Percentiles rank a stretch among this genome's conserved stretches.
Evolutionary conservation across 176 grass and related monocot genomes (phyloP).

Genomic region (Paspalum vaginatum): DNA sequence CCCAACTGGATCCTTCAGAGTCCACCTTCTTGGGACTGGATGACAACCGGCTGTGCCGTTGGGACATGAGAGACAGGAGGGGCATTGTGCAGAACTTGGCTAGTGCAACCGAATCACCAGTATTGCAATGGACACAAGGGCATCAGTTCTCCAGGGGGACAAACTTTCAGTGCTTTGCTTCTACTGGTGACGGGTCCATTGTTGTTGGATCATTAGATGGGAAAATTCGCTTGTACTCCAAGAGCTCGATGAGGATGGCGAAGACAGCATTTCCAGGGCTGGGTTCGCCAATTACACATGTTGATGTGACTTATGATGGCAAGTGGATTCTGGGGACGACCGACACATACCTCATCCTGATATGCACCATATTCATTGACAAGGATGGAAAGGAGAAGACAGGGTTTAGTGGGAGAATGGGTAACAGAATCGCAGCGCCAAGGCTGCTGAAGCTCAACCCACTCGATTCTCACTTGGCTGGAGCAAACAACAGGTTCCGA

Average conservation of each 20-base stretch:
- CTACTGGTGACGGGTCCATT: conserved; percentile 87
- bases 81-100: conserved; percentile 83
- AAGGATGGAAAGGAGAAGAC: conserved; percentile 94
- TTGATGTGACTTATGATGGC: conserved; percentile 89
- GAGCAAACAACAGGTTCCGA: conserved; percentile 66
- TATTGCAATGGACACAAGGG: conserved; percentile 86
- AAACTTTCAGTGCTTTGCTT: conserved; percentile 88
- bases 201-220: conserved; percentile 93
- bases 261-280: conserved; percentile 96
- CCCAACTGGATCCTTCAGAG: conserved; percentile 78
- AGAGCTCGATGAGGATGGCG: conserved; percentile 96
- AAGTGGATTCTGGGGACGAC: conserved; percentile 89
- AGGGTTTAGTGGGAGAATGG: conserved; percentile 79
- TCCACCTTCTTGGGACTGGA: conserved; percentile 90
- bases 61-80: conserved; percentile 83
- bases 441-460: conserved; percentile 86
- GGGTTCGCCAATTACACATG: conserved; percentile 89
- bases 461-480: conserved; percentile 74
- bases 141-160: conserved; percentile 89
- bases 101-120: conserved; percentile 50
- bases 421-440: conserved; percentile 87
- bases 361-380: conserved; percentile 87
- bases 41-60: conserved; percentile 78
- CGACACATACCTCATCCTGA: conserved; percentile 74
- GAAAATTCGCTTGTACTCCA: conserved; percentile 92